These are phyloP conservation scores for Arthrinium phaeospermum DNA, from an alignment of 2,329 filamentous ascomycete species.

Conservation along the genomic window DNA sequence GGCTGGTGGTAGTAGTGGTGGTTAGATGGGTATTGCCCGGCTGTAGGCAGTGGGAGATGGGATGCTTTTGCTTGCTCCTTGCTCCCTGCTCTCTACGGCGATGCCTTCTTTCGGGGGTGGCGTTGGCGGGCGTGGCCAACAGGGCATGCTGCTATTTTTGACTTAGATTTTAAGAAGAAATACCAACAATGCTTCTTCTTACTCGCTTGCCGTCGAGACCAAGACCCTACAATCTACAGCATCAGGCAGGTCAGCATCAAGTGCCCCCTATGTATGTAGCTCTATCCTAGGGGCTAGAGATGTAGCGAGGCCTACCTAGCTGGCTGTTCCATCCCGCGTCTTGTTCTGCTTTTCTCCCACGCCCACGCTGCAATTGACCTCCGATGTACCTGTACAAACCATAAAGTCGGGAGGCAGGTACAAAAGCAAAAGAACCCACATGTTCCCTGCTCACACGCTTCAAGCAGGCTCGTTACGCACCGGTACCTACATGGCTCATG, in stretches of 20 bases:
- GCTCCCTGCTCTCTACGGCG: neutral
- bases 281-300: neutral
- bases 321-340: conserved; percentile 8
- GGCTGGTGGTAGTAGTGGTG: neutral
- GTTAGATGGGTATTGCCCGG: neutral
- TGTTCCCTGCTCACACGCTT: neutral
- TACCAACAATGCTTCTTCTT: neutral
- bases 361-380: conserved; percentile 3
- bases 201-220: neutral
- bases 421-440: neutral
- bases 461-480: conserved; percentile 5
- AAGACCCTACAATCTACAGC: neutral
- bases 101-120: neutral
- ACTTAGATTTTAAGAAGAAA: neutral
- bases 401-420: conserved; percentile 11
- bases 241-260: neutral
- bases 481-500: conserved; percentile 11
- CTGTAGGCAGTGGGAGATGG: neutral
- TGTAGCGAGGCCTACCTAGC: neutral
- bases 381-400: neutral
- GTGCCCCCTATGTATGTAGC: neutral
- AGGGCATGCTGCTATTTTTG: conserved; percentile 8
- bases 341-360: neutral
- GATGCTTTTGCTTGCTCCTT: neutral
- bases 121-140: neutral